Evolutionary conservation across 768 basidiomycete species (phyloP).

Genomic region (Naganishia antarctica): DNA sequence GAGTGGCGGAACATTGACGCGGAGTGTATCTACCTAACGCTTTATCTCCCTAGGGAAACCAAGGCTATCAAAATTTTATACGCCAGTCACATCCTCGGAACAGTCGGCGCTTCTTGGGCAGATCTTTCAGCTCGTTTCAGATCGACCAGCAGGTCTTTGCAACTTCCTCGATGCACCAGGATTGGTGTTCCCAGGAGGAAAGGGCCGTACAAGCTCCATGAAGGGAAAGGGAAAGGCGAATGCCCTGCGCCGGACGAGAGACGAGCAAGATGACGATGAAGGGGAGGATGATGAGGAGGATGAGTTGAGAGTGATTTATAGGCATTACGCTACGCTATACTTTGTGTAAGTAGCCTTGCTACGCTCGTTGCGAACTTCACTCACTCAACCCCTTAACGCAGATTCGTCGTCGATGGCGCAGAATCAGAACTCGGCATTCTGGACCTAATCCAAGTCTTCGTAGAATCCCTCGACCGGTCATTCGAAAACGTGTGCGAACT

Average conservation of each 20-base stretch:
- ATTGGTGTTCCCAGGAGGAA: constrained; percentile 48
- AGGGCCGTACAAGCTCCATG: constrained; percentile 55
- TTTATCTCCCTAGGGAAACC: constrained; percentile 52
- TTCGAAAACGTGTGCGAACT: constrained; percentile 99
- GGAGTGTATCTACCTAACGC: constrained; percentile 82
- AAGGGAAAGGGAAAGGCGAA: constrained; percentile 47
- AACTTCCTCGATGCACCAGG: constrained; percentile 81
- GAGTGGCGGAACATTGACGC: no score
- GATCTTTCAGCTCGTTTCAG: constrained; percentile 82
- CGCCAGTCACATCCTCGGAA: constrained; percentile 37
- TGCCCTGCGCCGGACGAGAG: background rate
- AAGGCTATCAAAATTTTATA: constrained; percentile 50
- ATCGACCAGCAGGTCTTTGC: constrained; percentile 76
- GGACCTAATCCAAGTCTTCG: constrained; percentile 97
- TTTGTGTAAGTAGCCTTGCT: constrained; percentile 59
- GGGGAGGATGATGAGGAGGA: constrained; percentile 39
- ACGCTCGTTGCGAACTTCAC: background rate
- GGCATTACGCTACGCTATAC: constrained; percentile 91
- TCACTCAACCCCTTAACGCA: constrained; percentile 21
- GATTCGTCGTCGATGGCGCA: constrained; percentile 86
- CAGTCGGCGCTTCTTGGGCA: constrained; percentile 61
- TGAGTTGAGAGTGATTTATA: constrained; percentile 76
- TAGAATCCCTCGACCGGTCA: constrained; percentile 88
- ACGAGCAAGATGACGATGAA: constrained; percentile 26
- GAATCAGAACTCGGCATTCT: constrained; percentile 96